Evolutionary conservation across 164 flowering plant species (phyloP).

Genomic region (Akebia trifoliata): DNA sequence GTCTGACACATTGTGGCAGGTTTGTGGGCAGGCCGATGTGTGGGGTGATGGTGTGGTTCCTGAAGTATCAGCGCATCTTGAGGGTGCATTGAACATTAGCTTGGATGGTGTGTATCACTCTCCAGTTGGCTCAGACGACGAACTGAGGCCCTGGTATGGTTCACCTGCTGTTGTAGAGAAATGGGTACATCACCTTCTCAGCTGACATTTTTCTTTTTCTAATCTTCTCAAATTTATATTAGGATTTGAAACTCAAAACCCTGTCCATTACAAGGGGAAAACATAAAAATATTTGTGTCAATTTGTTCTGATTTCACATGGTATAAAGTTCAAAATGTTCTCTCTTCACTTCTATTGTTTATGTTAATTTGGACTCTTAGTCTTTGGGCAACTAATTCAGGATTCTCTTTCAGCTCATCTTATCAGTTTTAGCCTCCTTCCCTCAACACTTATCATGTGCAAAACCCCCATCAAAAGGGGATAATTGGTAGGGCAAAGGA

Average conservation of each 20-base stretch:
- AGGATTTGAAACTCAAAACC: too few relatives aligned
- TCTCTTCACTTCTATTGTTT: too few relatives aligned
- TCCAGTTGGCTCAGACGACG: slow-evolving; percentile 86
- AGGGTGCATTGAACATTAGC: slow-evolving; percentile 75
- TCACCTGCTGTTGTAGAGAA: slow-evolving; percentile 65
- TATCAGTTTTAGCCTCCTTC: too few relatives aligned
- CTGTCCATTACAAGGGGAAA: background rate
- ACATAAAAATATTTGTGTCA: too few relatives aligned
- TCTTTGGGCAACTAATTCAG: too few relatives aligned
- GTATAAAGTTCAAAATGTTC: too few relatives aligned
- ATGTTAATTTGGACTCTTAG: too few relatives aligned
- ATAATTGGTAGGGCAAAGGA: too few relatives aligned
- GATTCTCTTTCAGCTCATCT: too few relatives aligned
- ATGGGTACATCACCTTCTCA: slow-evolving; percentile 70
- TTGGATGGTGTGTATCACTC: slow-evolving; percentile 89
- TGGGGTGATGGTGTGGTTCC: slow-evolving; percentile 99
- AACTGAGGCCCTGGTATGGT: slow-evolving; percentile 86
- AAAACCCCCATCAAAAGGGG: too few relatives aligned
- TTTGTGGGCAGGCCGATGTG: slow-evolving; percentile 77
- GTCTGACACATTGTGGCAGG: slow-evolving; percentile 40
- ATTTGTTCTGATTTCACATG: too few relatives aligned
- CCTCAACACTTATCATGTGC: too few relatives aligned
- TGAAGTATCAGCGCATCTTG: slow-evolving; percentile 73
- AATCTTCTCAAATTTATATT: background rate
- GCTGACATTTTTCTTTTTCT: slow-evolving; percentile 12